phyloP scores from a whole-genome alignment of 1,284 basidiomycete species.

The Cutaneotrichosporon sp. region DNA sequence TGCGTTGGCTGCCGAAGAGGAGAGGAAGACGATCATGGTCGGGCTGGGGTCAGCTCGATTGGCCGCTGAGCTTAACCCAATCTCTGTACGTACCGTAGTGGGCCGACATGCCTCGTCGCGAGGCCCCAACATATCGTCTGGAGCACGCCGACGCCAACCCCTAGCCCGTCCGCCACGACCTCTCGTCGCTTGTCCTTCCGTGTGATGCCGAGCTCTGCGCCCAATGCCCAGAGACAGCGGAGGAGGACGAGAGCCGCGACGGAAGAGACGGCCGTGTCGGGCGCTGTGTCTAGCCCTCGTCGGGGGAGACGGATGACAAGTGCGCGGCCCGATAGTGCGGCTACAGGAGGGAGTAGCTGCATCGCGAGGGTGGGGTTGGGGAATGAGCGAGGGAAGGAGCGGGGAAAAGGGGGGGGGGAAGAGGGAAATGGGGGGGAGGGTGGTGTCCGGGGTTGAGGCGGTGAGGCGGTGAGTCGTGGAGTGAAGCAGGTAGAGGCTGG shows the following conservation, averaged over 20 bases:
- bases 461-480: not conserved
- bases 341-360: not conserved
- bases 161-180: not conserved
- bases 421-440: not conserved
- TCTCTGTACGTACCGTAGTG: constrained; percentile 12
- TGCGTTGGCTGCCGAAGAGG: not conserved
- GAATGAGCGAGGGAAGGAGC: not conserved
- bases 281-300: not conserved
- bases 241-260: not conserved
- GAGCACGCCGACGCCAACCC: not conserved
- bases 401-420: not conserved
- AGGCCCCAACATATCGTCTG: constrained; percentile 5
- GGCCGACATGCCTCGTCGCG: not conserved
- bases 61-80: not conserved
- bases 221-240: constrained; percentile 2
- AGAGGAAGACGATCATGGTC: constrained; percentile 2
- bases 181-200: not conserved
- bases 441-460: not conserved
- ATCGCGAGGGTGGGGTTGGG: not conserved
- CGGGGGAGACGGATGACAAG: not conserved
- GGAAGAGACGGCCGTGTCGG: not conserved
- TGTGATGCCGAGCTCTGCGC: not conserved
- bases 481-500: not conserved
- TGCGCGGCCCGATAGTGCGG: not conserved
- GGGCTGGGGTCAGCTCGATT: not conserved